phyloP scores from a whole-genome alignment of 2,329 filamentous ascomycete genomes.

The Aspergillus versicolor region DNA sequence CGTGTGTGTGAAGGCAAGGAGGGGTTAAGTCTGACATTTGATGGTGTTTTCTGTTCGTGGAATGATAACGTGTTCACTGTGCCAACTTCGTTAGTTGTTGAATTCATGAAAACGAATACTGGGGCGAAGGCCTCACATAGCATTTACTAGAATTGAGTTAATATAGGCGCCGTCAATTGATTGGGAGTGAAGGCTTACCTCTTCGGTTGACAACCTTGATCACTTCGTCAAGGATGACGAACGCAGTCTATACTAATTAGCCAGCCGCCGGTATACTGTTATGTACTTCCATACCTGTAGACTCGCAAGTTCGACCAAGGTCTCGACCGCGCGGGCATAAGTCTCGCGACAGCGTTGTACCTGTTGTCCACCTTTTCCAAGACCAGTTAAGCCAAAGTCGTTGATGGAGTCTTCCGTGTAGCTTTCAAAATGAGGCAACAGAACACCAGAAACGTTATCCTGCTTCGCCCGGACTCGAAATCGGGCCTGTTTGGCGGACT shows the following conservation, averaged over 20 bases:
- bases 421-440: constrained; percentile 90
- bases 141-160: constrained; percentile 66
- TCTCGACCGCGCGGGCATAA: constrained; percentile 93
- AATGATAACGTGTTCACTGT: constrained; percentile 71
- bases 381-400: constrained; percentile 91
- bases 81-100: constrained; percentile 16
- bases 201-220: constrained; percentile 98
- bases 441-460: constrained; percentile 96
- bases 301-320: constrained; percentile 89
- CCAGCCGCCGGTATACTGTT: background rate
- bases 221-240: constrained; percentile 96
- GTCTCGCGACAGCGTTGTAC: constrained; percentile 94
- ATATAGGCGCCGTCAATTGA: constrained; percentile 6
- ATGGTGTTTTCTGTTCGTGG: constrained; percentile 99
- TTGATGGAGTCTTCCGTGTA: constrained; percentile 85
- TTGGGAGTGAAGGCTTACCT: constrained; percentile 54
- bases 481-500: constrained; percentile 87
- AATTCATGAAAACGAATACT: background rate
- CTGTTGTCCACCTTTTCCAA: constrained; percentile 96
- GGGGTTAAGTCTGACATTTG: constrained; percentile 64
- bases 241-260: constrained; percentile 66
- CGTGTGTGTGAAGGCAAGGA: background rate
- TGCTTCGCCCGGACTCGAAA: constrained; percentile 94
- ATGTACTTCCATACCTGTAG: constrained; percentile 60
- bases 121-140: constrained; percentile 64